These are phyloP conservation scores for Paraphoma sp. DNA, from an alignment of 2,329 filamentous ascomycete species.

Conservation along the genomic window DNA sequence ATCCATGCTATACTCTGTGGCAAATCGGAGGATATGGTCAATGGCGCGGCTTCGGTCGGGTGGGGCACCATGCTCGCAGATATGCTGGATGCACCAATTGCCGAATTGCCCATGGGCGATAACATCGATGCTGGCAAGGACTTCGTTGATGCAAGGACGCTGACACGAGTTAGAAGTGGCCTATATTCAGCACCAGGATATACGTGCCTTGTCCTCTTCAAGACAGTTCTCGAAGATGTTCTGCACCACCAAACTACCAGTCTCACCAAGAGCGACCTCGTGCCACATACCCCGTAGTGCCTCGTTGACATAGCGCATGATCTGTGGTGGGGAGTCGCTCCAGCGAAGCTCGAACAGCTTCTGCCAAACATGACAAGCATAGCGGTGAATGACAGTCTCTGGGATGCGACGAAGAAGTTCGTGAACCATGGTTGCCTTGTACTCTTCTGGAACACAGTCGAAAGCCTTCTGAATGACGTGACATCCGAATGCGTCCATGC, in stretches of 20 bases:
- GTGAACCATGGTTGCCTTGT: slow-evolving; percentile 99
- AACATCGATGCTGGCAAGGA: slow-evolving; percentile 91
- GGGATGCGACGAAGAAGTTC: slow-evolving; percentile 94
- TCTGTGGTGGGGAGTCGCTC: slow-evolving; percentile 92
- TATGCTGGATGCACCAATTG: slow-evolving; percentile 99
- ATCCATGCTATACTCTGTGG: slow-evolving; percentile 97
- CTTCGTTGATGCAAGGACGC: slow-evolving; percentile 97
- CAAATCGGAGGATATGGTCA: slow-evolving; percentile 92
- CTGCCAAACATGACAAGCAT: slow-evolving; percentile 99
- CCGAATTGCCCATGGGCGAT: slow-evolving; percentile 98
- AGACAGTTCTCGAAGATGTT: slow-evolving; percentile 99
- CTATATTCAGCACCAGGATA: not conserved
- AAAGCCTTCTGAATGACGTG: slow-evolving; percentile 99
- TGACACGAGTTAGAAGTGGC: slow-evolving; percentile 47
- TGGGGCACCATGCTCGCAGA: slow-evolving; percentile 93
- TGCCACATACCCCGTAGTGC: slow-evolving; percentile 97
- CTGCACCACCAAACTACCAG: slow-evolving; percentile 95
- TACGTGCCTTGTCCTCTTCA: slow-evolving; percentile 90
- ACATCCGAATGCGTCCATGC: slow-evolving; percentile 98
- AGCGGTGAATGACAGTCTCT: slow-evolving; percentile 97
- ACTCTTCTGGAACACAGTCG: slow-evolving; percentile 94
- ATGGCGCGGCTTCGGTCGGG: slow-evolving; percentile 91
- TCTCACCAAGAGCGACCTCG: slow-evolving; percentile 95
- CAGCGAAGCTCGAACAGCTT: slow-evolving; percentile 98
- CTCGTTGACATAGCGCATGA: slow-evolving; percentile 98